Base-by-base conservation (phyloP, 192 early-diverging fungal species). In the Geranomyces variabilis region DNA sequence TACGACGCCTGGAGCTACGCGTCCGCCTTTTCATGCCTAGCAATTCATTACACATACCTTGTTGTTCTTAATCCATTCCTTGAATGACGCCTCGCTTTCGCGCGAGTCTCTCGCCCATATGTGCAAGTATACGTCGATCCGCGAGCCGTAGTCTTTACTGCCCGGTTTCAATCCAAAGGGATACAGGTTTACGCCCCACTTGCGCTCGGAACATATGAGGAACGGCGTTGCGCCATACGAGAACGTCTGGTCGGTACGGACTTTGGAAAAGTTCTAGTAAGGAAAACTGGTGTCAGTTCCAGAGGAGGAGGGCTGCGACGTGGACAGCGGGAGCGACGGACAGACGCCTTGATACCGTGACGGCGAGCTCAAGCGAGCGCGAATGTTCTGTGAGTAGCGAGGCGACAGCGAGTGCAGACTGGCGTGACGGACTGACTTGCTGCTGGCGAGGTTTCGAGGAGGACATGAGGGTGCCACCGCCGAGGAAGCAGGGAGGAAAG, bases 151-250 rank as follows among this genome's bases (percentile, higher is more conserved):
- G 58, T 34, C 58, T 19, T 28, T 28, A 17, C 58, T 60, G 15
- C 7, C 17, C 3, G 58, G 58, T 30, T 60, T 60, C 7, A 60
- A 29, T 17, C 58, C 58, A 34, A 60, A 60, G 58, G 58, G 58
- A 33, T 60, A 60, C 21, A 60, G 7, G 29, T 60, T 60, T 4
- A 34, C 58, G 29, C 58, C 58, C 58, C 58, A 60, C 17, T 60
- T 60, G 28, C 58, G 58, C 21, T 60, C 31, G 31, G 29, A 19
- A 33, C 12, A 19, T 34, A 60, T 34, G 29, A 60, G 31, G 58
- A 60, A 60, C 3, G 58, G 58, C 15, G 58, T 60, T 8, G 58
- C 29, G 17, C 58, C 58, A 33, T 33, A 60, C 21, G 58, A 28
- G 58, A 60, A 60, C 19, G 58, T 60, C 31, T 60, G 58, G 28